These are phyloP conservation scores for Cyclotella choctawhatcheeana DNA, from an alignment of 108 stramenopile genomes.

Conservation along the genomic window DNA sequence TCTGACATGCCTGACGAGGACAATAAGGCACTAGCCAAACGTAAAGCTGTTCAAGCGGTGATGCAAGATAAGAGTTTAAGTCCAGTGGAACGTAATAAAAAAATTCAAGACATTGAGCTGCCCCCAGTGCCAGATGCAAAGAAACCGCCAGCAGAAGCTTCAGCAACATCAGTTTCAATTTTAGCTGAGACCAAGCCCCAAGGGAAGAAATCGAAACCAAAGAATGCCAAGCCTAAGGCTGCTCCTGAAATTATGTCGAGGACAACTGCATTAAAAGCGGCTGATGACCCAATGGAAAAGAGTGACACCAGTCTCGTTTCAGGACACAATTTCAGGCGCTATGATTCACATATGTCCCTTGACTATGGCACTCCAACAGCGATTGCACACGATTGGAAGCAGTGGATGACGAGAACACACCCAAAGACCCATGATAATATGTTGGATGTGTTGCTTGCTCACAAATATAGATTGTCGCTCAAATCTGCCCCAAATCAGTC, in stretches of 20 bases:
- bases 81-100: slow-evolving; percentile 21
- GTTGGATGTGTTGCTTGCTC: slow-evolving; percentile 62
- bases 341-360: not conserved
- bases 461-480: slow-evolving; percentile 66
- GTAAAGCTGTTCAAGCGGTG: slow-evolving; percentile 13
- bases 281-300: not conserved
- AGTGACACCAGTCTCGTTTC: slow-evolving; percentile 10
- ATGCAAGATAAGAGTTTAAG: slow-evolving; percentile 23
- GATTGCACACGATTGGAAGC: slow-evolving; percentile 33
- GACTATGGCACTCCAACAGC: slow-evolving; percentile 9
- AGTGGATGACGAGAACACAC: slow-evolving; percentile 28
- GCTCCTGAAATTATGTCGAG: not conserved
- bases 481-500: slow-evolving; percentile 73
- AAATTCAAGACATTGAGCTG: slow-evolving; percentile 23
- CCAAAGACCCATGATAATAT: slow-evolving; percentile 42
- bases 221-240: not conserved
- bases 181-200: no score
- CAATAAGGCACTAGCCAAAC: slow-evolving; percentile 1
- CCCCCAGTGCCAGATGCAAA: not conserved
- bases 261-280: not conserved
- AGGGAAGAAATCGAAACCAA: not conserved
- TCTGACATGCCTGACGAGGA: slow-evolving; percentile 16
- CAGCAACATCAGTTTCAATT: no score
- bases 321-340: slow-evolving; percentile 8
- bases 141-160: not conserved